Base-by-base conservation (phyloP, 2,329 filamentous ascomycete species). In the Xylogone sp. region DNA sequence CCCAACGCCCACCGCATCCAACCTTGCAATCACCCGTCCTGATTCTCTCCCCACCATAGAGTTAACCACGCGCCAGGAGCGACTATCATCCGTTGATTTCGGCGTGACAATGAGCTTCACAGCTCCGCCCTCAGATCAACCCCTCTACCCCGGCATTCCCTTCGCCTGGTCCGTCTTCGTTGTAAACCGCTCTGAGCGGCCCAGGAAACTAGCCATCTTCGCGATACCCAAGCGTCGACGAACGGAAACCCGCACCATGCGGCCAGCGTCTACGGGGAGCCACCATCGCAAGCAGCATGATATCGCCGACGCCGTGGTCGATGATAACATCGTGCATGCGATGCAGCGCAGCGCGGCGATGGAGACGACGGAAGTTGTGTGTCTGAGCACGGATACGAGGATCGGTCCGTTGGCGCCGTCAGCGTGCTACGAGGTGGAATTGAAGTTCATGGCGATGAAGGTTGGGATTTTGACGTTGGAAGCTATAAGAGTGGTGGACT, bases 61-160 rank as follows among this genome's bases (percentile, higher is more conserved):
- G 59, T 76, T 81, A 69, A 78, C 51, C 47, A 62, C 56, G 18
- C 60, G 56, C n/a, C 62, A 64, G 20, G 55, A 72, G 74, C 45
- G 66, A 66, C 50, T 71, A 69, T 68, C 73, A 45, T 61, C 72
- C 47, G 65, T 82, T 39, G 79, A 86, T 53, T 81, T 88, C 47
- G 87, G 87, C 53, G 80, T 93, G 52, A 89, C 85, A 31, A 83
- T 93, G 71, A 90, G 86, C 42, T 86, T 94, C 63, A 81, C 79
- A 5, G 83, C 80, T 0, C 86, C 87, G 29, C 54, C 68, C 12
- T 71, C 86, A 22, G 73, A 76, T 50, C 72, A 85, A 16, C 74
- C 77, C 49, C 74, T 89, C 21, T 75, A 74, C 52, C 78, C 83
- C 0, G 86, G 86, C 34, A 77, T 88, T 44, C 74, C 83, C 46